Evolutionary conservation across 1,284 basidiomycete genomes (phyloP).

Genomic region (Trichosporon coremiiforme): DNA sequence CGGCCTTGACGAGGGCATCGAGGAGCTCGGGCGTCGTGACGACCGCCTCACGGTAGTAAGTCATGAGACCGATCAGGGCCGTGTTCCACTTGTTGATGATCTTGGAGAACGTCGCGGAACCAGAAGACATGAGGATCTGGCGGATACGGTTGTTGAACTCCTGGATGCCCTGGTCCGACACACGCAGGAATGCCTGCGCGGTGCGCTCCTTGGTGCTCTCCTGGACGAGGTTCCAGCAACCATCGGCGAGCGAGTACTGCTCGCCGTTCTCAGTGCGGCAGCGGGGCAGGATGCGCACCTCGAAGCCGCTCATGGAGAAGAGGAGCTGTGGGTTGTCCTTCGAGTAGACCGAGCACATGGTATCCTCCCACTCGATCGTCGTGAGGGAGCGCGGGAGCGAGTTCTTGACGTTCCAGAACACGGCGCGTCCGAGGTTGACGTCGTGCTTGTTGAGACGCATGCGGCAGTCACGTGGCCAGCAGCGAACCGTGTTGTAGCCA

Average conservation of each 20-base stretch:
- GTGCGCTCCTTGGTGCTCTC: slow-evolving; percentile 96
- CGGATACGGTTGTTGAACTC: slow-evolving; percentile 95
- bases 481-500: slow-evolving; percentile 98
- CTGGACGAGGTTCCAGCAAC: slow-evolving; percentile 96
- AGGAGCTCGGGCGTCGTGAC: slow-evolving; percentile 95
- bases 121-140: slow-evolving; percentile 97
- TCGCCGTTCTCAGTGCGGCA: slow-evolving; percentile 91
- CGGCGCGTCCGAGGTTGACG: slow-evolving; percentile 95
- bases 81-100: slow-evolving; percentile 99
- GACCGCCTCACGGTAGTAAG: slow-evolving; percentile 98
- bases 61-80: slow-evolving; percentile 90
- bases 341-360: slow-evolving; percentile 93
- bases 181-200: slow-evolving; percentile 94
- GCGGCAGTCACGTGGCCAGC: slow-evolving; percentile 98
- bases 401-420: slow-evolving; percentile 99
- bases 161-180: slow-evolving; percentile 95
- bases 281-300: slow-evolving; percentile 87
- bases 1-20: slow-evolving; percentile 90
- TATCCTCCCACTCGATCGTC: slow-evolving; percentile 99
- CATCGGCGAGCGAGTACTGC: slow-evolving; percentile 93
- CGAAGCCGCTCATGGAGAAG: slow-evolving; percentile 98
- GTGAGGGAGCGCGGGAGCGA: slow-evolving; percentile 92
- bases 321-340: slow-evolving; percentile 97
- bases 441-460: slow-evolving; percentile 99
- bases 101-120: slow-evolving; percentile 98